phyloP scores from a whole-genome alignment of 306 rosid species.

The Trichosanthes truncata region DNA sequence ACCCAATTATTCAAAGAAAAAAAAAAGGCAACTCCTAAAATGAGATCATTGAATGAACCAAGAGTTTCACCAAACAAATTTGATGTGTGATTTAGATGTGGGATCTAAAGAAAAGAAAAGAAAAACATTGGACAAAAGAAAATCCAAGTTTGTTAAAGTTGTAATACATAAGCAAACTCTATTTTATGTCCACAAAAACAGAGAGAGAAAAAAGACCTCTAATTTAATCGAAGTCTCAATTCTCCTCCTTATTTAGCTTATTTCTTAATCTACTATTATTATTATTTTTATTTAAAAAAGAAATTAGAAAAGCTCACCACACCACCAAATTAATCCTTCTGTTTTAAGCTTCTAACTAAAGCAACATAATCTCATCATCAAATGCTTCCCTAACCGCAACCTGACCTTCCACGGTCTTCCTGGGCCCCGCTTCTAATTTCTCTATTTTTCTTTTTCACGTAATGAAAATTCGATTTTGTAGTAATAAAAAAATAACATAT shows the following conservation, averaged over 20 bases:
- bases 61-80: slow-evolving; percentile 48
- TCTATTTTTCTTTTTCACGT: background rate
- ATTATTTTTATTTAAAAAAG: slow-evolving; percentile 8
- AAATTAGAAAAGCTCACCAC: slow-evolving; percentile 32
- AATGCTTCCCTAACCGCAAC: slow-evolving; percentile 2
- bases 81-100: slow-evolving; percentile 60
- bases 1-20: background rate
- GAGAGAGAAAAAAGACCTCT: background rate
- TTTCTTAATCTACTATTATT: slow-evolving; percentile 29
- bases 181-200: background rate
- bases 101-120: slow-evolving; percentile 16
- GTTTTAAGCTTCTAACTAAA: background rate
- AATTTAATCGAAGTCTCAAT: background rate
- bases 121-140: slow-evolving; percentile 18
- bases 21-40: background rate
- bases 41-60: slow-evolving; percentile 8
- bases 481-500: background rate
- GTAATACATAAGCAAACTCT: slow-evolving; percentile 67
- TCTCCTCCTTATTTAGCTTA: background rate
- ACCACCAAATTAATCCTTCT: slow-evolving; percentile 28
- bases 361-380: background rate
- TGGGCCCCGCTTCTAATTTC: background rate
- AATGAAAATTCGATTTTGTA: background rate
- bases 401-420: slow-evolving; percentile 3
- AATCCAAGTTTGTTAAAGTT: slow-evolving; percentile 47